These are phyloP conservation scores for Zygoascus biomembranicola DNA, from an alignment of 805 yeast species.

Conservation along the genomic window DNA sequence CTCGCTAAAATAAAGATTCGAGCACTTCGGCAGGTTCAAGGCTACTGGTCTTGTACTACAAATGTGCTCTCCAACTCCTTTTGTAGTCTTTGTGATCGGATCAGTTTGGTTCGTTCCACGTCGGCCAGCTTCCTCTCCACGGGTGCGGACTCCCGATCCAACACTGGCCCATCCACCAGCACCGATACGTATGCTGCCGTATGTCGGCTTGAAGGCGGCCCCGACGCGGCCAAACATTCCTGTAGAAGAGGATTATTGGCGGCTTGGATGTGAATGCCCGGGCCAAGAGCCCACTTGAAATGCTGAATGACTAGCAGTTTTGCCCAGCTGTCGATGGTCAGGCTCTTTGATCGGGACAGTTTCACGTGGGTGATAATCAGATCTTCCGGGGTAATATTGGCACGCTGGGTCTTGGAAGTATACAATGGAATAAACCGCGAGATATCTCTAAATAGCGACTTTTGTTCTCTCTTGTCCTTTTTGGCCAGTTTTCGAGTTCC, in stretches of 20 bases:
- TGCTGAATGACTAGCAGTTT: conserved; percentile 27
- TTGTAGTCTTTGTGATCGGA: background rate
- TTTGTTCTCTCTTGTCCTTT: conserved; percentile 51
- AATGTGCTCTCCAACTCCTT: background rate
- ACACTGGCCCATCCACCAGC: conserved; percentile 20
- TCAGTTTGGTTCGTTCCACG: background rate
- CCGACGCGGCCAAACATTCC: conserved; percentile 13
- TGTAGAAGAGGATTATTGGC: conserved; percentile 26
- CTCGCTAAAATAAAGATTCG: too few species aligned
- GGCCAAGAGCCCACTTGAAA: conserved; percentile 30
- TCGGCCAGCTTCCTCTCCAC: background rate
- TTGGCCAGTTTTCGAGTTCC: conserved; percentile 53
- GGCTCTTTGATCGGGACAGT: conserved; percentile 18
- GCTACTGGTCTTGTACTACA: background rate
- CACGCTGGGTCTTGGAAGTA: conserved; percentile 29
- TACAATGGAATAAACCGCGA: conserved; percentile 39
- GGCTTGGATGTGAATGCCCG: conserved; percentile 29
- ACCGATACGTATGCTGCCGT: conserved; percentile 18
- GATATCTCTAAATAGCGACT: conserved; percentile 54
- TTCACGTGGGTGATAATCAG: conserved; percentile 21
- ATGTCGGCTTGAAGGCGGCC: background rate
- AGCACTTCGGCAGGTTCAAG: background rate
- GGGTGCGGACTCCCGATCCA: background rate
- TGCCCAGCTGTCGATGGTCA: conserved; percentile 28
- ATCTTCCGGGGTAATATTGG: conserved; percentile 12